Evolutionary conservation across 2,329 filamentous ascomycete species (phyloP).

Genomic region (Eurotiales sp.): DNA sequence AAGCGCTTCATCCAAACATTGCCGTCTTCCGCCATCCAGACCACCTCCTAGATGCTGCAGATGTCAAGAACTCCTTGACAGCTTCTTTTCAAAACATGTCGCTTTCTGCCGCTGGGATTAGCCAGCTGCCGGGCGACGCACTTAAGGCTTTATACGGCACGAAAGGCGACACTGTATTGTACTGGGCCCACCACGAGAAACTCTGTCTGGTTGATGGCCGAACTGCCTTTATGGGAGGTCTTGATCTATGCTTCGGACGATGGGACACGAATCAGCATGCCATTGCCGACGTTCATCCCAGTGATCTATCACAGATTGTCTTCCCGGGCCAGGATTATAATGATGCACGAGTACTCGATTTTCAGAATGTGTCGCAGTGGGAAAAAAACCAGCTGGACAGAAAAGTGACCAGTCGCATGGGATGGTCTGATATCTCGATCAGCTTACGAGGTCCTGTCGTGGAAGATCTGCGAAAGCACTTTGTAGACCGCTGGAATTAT

Average conservation of each 20-base stretch:
- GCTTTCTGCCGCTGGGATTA: conserved; percentile 52
- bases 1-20: conserved; percentile 77
- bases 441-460: conserved; percentile 72
- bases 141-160: conserved; percentile 78
- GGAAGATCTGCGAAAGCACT: conserved; percentile 70
- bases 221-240: conserved; percentile 83
- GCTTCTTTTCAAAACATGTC: conserved; percentile 55
- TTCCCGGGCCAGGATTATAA: conserved; percentile 94
- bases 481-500: conserved; percentile 86
- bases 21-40: conserved; percentile 88
- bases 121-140: conserved; percentile 67
- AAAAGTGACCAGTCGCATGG: conserved; percentile 77
- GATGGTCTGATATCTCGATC: conserved; percentile 84
- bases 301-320: conserved; percentile 68
- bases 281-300: conserved; percentile 78
- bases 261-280: conserved; percentile 87
- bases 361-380: conserved; percentile 72
- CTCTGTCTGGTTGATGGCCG: conserved; percentile 76
- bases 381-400: conserved; percentile 84
- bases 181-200: conserved; percentile 94
- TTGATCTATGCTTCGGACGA: conserved; percentile 83
- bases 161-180: conserved; percentile 74
- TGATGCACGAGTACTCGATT: conserved; percentile 80
- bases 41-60: conserved; percentile 71
- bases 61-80: conserved; percentile 57